These are phyloP conservation scores for Monosporascus sp. DNA, from an alignment of 2,329 filamentous ascomycete genomes.

Conservation along the genomic window DNA sequence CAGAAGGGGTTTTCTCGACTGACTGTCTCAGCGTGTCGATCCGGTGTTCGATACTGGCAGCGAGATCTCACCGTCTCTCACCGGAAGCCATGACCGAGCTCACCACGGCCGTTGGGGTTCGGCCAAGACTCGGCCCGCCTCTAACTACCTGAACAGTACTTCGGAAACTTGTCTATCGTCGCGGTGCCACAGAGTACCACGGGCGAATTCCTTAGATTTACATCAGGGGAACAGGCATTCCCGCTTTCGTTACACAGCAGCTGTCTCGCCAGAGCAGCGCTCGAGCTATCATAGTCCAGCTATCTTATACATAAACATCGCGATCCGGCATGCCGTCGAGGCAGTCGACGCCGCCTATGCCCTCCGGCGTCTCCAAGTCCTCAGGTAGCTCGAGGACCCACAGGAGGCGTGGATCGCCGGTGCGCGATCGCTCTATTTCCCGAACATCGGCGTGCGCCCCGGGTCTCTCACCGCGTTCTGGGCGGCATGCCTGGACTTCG, in stretches of 20 bases:
- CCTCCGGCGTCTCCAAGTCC: not conserved
- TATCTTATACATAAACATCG: not conserved
- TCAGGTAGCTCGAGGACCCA: not conserved
- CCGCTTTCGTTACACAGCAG: too few species aligned
- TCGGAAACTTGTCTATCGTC: not conserved
- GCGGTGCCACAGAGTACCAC: not conserved
- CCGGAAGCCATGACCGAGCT: not conserved
- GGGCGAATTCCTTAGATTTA: not conserved
- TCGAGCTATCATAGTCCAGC: too few species aligned
- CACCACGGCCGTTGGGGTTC: not conserved
- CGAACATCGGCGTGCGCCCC: not conserved
- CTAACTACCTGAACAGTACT: not conserved
- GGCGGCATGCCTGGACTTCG: not conserved
- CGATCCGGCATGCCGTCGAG: not conserved
- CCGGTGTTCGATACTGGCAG: not conserved
- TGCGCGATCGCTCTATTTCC: not conserved
- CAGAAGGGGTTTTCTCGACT: not conserved
- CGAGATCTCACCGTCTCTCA: not conserved
- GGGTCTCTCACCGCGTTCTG: not conserved
- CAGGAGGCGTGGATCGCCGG: not conserved
- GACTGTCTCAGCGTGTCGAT: not conserved
- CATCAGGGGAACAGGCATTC: not conserved
- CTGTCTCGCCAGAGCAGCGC: too few species aligned
- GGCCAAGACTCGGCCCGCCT: not conserved
- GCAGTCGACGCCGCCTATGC: not conserved